Percentiles rank a stretch among this genome's conserved stretches.
Conservation (phyloP, 2,329 filamentous ascomycete genomes). For the Fusarium coicis region DNA sequence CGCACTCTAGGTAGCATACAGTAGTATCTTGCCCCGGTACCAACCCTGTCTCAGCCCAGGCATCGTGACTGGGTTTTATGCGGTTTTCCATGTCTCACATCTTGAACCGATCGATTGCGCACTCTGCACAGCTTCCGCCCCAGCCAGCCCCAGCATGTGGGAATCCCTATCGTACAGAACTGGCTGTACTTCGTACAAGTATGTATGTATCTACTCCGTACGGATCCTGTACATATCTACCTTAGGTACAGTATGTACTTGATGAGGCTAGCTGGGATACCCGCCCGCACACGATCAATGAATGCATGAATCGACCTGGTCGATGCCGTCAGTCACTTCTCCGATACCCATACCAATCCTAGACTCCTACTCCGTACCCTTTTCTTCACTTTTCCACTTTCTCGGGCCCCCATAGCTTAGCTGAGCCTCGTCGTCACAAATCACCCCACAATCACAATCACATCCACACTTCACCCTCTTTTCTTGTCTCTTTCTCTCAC, state of each 20-base stretch:
- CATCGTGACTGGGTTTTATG: constrained; percentile 39
- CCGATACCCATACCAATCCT: constrained; percentile 1
- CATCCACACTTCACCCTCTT: constrained; percentile 20
- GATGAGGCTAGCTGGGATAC: constrained; percentile 15
- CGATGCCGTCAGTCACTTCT: constrained; percentile 27
- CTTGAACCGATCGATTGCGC: constrained; percentile 42
- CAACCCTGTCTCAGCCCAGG: constrained; percentile 30
- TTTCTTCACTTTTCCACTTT: constrained; percentile 23
- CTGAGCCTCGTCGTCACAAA: constrained; percentile 39
- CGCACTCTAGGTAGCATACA: constrained; percentile 6
- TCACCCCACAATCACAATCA: constrained; percentile 20
- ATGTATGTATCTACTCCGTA: not conserved
- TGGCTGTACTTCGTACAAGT: not conserved
- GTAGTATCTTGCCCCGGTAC: constrained; percentile 9
- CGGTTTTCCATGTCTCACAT: constrained; percentile 40
- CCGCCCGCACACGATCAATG: not conserved
- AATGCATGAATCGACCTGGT: constrained; percentile 6
- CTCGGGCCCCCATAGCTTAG: constrained; percentile 28
- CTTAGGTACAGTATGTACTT: not conserved
- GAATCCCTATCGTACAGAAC: constrained; percentile 10
- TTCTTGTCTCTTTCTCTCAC: constrained; percentile 27
- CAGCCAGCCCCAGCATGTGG: constrained; percentile 16
- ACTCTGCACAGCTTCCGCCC: constrained; percentile 33
- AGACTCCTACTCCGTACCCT: not conserved
- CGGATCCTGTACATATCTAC: not conserved